phyloP scores from a whole-genome alignment of 176 grass and related monocot genomes.

The Bolboschoenus planiculmis region DNA sequence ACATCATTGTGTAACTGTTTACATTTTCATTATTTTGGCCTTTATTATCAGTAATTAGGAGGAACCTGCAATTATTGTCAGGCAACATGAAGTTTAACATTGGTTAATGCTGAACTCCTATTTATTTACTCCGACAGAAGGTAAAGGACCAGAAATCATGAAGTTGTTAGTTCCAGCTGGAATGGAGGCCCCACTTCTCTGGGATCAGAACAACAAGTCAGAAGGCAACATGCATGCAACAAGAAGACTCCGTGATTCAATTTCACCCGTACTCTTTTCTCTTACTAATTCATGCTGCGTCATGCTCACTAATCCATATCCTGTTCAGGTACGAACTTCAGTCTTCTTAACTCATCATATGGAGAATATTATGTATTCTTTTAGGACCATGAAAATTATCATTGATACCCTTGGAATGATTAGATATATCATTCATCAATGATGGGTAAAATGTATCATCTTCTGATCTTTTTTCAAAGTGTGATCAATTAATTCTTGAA shows the following conservation, averaged over 20 bases:
- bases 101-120: neutral
- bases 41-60: neutral
- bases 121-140: slow-evolving; percentile 46
- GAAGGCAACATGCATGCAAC: slow-evolving; percentile 39
- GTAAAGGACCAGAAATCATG: slow-evolving; percentile 54
- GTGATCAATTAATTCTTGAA: neutral
- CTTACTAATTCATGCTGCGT: slow-evolving; percentile 60
- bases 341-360: neutral
- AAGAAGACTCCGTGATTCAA: slow-evolving; percentile 48
- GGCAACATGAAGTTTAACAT: neutral
- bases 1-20: neutral
- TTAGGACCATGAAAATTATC: neutral
- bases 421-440: neutral
- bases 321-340: slow-evolving; percentile 62
- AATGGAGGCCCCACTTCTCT: slow-evolving; percentile 49
- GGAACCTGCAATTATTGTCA: neutral
- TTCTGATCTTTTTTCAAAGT: neutral
- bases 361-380: neutral
- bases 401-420: neutral
- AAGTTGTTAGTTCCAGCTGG: slow-evolving; percentile 72
- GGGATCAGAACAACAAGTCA: slow-evolving; percentile 32
- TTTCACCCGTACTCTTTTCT: slow-evolving; percentile 53
- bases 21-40: neutral
- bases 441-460: neutral
- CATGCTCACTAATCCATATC: slow-evolving; percentile 80